phyloP scores from a whole-genome alignment of 2,329 filamentous ascomycete species.

The Colletotrichum abscissum region DNA sequence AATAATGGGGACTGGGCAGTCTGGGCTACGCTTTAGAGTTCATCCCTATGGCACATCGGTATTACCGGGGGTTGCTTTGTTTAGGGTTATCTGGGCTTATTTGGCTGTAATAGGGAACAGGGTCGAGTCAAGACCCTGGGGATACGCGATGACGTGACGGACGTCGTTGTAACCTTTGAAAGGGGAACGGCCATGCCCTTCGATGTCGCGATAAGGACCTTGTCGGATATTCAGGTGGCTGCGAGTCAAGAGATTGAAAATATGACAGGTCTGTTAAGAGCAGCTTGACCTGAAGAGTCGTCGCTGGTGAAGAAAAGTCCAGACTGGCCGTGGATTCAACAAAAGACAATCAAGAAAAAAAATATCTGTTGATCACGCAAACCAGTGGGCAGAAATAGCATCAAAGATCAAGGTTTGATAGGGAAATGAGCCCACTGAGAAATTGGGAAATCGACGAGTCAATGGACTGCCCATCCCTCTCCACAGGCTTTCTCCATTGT shows the following conservation, averaged over 20 bases:
- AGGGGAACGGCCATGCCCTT: background rate
- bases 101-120: background rate
- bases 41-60: background rate
- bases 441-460: background rate
- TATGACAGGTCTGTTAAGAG: background rate
- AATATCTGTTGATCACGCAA: background rate
- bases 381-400: background rate
- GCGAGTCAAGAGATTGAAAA: slow-evolving; percentile 3
- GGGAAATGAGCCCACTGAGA: background rate
- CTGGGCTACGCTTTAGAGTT: slow-evolving; percentile 5
- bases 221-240: background rate
- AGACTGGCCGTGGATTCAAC: background rate
- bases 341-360: background rate
- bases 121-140: slow-evolving; percentile 20
- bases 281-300: background rate
- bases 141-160: slow-evolving; percentile 18
- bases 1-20: too few relatives aligned
- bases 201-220: background rate
- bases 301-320: too few relatives aligned
- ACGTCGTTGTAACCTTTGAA: slow-evolving; percentile 1
- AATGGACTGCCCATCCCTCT: background rate
- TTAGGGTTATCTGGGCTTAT: background rate
- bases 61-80: slow-evolving; percentile 13
- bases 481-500: background rate
- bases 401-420: background rate